These are phyloP conservation scores for Pichia sp. DNA, from an alignment of 1,139 yeast genomes.

Conservation along the genomic window DNA sequence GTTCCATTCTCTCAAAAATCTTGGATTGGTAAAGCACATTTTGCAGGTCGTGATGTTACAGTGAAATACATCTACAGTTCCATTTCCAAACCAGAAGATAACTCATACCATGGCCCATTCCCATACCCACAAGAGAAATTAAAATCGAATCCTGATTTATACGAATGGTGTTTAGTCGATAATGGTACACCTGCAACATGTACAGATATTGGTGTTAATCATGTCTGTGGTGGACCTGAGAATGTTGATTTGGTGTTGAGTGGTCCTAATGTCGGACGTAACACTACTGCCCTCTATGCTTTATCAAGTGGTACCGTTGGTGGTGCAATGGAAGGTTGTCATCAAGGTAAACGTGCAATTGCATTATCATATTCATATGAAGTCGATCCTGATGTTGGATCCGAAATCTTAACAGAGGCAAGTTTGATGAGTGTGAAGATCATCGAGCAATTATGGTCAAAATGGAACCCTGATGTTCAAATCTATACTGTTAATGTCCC, in stretches of 20 bases:
- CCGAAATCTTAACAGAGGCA: constrained; percentile 59
- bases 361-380: constrained; percentile 84
- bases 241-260: constrained; percentile 84
- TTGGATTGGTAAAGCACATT: constrained; percentile 98
- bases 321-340: constrained; percentile 93
- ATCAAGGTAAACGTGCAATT: constrained; percentile 71
- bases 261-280: constrained; percentile 96
- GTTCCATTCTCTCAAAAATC: constrained; percentile 83
- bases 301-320: constrained; percentile 97
- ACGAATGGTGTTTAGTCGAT: constrained; percentile 84
- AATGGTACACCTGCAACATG: constrained; percentile 94
- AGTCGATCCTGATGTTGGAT: constrained; percentile 48
- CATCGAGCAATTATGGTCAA: constrained; percentile 52
- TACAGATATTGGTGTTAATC: constrained; percentile 85
- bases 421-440: constrained; percentile 65
- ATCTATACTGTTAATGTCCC: constrained; percentile 87
- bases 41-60: constrained; percentile 76
- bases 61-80: constrained; percentile 66
- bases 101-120: constrained; percentile 70
- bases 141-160: constrained; percentile 30
- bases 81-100: constrained; percentile 39
- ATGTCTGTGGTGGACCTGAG: constrained; percentile 44
- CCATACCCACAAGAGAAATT: constrained; percentile 39
- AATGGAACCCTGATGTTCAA: constrained; percentile 60
- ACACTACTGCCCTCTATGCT: constrained; percentile 86